Conservation (phyloP, 192 early-diverging fungal genomes). For the Umbelopsis sp. region DNA sequence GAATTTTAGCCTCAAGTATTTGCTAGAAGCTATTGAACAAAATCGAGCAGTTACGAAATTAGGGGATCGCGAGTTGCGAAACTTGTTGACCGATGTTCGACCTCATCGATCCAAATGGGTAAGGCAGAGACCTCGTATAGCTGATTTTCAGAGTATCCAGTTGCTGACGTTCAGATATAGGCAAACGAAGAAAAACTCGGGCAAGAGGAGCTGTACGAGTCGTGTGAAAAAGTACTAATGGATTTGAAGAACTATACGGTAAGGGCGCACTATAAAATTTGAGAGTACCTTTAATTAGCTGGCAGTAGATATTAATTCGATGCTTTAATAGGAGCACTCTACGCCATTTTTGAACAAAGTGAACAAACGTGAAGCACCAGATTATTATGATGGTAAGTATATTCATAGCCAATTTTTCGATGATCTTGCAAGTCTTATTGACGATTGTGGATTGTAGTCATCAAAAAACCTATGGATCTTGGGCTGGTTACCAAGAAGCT, state of each 20-base stretch:
- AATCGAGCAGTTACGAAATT: slow-evolving; percentile 65
- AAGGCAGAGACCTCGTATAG: neutral
- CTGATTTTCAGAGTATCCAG: neutral
- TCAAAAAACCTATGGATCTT: slow-evolving; percentile 96
- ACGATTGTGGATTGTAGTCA: slow-evolving; percentile 57
- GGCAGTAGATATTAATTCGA: neutral
- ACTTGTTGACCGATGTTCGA: slow-evolving; percentile 75
- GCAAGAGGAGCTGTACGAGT: slow-evolving; percentile 91
- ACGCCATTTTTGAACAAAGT: slow-evolving; percentile 88
- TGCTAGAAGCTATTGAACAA: slow-evolving; percentile 75
- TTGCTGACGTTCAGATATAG: slow-evolving; percentile 24
- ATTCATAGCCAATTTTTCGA: neutral
- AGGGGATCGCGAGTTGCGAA: slow-evolving; percentile 71
- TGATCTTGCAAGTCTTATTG: neutral
- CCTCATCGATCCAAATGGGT: slow-evolving; percentile 88
- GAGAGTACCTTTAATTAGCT: neutral
- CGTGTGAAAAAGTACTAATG: slow-evolving; percentile 80
- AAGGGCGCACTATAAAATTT: neutral
- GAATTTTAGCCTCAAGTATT: slow-evolving; percentile 51
- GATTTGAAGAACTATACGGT: slow-evolving; percentile 80
- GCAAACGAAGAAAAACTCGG: slow-evolving; percentile 83
- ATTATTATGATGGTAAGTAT: slow-evolving; percentile 80
- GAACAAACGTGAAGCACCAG: slow-evolving; percentile 85
- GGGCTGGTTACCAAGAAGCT: slow-evolving; percentile 89
- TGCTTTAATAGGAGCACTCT: slow-evolving; percentile 65